phyloP scores from a whole-genome alignment of 441 rosid genomes.

The Aquilaria agallochum region DNA sequence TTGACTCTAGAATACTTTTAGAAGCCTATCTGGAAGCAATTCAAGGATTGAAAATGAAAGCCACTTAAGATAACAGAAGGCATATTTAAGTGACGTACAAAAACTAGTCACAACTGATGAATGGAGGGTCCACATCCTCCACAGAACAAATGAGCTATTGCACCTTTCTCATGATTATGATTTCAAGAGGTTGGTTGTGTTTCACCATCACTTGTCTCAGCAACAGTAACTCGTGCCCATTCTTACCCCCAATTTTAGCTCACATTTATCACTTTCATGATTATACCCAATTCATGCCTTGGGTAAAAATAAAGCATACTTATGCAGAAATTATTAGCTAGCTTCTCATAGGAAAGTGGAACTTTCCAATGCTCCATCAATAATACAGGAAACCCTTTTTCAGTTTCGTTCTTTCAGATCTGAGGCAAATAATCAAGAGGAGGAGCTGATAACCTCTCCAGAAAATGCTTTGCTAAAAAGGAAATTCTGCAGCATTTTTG shows the following conservation, averaged over 20 bases:
- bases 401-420: too few relatives aligned
- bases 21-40: constrained; percentile 13
- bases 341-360: too few relatives aligned
- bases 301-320: background rate
- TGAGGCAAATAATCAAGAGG: too few relatives aligned
- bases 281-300: constrained; percentile 7
- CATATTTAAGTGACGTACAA: constrained; percentile 5
- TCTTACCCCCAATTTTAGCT: constrained; percentile 9
- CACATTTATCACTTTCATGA: constrained; percentile 7
- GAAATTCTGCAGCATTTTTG: too few relatives aligned
- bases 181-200: constrained; percentile 38
- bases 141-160: constrained; percentile 10
- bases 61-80: constrained; percentile 12
- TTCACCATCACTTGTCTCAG: constrained; percentile 32
- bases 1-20: background rate
- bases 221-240: constrained; percentile 10
- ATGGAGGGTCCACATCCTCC: constrained; percentile 29
- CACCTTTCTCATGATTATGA: constrained; percentile 23
- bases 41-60: constrained; percentile 32
- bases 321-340: background rate
- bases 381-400: too few relatives aligned
- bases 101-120: constrained; percentile 25
- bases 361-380: background rate
- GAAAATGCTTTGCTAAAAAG: too few relatives aligned
- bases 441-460: too few relatives aligned